phyloP scores from a whole-genome alignment of 2,329 filamentous ascomycete genomes.

The Penicillium aurantiogriseum region DNA sequence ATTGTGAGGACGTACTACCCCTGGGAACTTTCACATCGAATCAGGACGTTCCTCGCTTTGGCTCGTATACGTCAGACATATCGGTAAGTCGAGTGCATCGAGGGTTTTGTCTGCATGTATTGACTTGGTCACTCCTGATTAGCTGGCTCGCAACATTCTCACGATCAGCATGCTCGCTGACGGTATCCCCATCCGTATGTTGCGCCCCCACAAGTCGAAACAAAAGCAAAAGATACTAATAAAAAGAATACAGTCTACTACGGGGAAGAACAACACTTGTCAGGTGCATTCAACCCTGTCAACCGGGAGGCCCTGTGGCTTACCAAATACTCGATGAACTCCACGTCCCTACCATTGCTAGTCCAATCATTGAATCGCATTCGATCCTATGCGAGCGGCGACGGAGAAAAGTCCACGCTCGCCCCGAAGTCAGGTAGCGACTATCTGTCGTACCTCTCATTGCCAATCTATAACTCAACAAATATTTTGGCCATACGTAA shows the following conservation, averaged over 20 bases:
- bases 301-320: slow-evolving; percentile 58
- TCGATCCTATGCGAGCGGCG: slow-evolving; percentile 10
- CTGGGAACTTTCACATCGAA: slow-evolving; percentile 59
- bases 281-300: slow-evolving; percentile 48
- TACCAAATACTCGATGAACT: slow-evolving; percentile 42
- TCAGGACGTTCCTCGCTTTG: slow-evolving; percentile 58
- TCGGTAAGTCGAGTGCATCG: slow-evolving; percentile 26
- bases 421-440: slow-evolving; percentile 5
- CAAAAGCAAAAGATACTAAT: not conserved
- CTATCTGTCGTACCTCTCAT: slow-evolving; percentile 9
- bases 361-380: slow-evolving; percentile 13
- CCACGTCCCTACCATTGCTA: slow-evolving; percentile 9
- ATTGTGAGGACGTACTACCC: slow-evolving; percentile 39
- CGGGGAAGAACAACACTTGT: slow-evolving; percentile 63
- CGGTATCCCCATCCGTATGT: slow-evolving; percentile 55
- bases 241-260: slow-evolving; percentile 52
- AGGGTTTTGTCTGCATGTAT: not conserved
- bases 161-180: slow-evolving; percentile 60
- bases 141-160: slow-evolving; percentile 60
- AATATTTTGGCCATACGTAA: slow-evolving; percentile 13
- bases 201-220: not conserved
- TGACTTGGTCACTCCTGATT: not conserved
- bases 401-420: slow-evolving; percentile 6
- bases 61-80: slow-evolving; percentile 53
- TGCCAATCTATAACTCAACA: slow-evolving; percentile 11